Percentiles rank a stretch among this genome's conserved stretches.
phyloP scores from a whole-genome alignment of 1,139 yeast species.

The Scheffersomyces quercinus region DNA sequence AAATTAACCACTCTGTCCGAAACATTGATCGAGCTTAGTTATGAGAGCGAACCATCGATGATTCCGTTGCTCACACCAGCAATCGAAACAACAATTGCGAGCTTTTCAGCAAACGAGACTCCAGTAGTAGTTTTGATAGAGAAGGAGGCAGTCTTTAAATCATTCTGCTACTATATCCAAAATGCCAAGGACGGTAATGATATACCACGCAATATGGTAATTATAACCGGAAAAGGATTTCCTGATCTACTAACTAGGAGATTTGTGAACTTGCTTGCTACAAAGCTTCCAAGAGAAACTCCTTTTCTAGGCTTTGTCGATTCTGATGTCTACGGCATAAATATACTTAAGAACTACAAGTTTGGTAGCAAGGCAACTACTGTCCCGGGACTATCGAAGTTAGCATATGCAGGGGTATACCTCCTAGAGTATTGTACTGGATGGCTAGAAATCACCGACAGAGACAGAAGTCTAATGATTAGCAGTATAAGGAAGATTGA shows the following conservation, averaged over 20 bases:
- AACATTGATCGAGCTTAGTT: slow-evolving; percentile 6
- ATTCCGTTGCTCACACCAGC: slow-evolving; percentile 20
- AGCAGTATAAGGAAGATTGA: slow-evolving; percentile 4
- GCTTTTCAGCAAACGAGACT: no score
- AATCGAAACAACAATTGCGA: neutral
- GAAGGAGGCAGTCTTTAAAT: slow-evolving; percentile 57
- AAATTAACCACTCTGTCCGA: neutral
- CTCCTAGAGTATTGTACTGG: slow-evolving; percentile 41
- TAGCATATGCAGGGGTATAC: slow-evolving; percentile 26
- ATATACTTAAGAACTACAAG: slow-evolving; percentile 46
- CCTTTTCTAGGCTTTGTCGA: slow-evolving; percentile 33
- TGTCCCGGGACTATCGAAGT: neutral
- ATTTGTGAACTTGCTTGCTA: slow-evolving; percentile 16
- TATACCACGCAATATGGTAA: slow-evolving; percentile 17
- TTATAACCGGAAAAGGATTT: slow-evolving; percentile 68
- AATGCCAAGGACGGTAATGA: slow-evolving; percentile 4
- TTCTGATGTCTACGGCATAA: slow-evolving; percentile 72
- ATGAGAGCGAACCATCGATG: slow-evolving; percentile 21
- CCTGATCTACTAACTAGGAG: slow-evolving; percentile 44
- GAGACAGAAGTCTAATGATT: slow-evolving; percentile 38
- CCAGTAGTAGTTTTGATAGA: slow-evolving; percentile 54
- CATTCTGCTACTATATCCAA: slow-evolving; percentile 26
- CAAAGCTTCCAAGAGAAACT: neutral
- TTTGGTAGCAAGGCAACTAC: neutral
- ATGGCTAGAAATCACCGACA: slow-evolving; percentile 29